These are phyloP conservation scores for Themeda triandra DNA, from an alignment of 176 grass and related monocot genomes.

Conservation along the genomic window DNA sequence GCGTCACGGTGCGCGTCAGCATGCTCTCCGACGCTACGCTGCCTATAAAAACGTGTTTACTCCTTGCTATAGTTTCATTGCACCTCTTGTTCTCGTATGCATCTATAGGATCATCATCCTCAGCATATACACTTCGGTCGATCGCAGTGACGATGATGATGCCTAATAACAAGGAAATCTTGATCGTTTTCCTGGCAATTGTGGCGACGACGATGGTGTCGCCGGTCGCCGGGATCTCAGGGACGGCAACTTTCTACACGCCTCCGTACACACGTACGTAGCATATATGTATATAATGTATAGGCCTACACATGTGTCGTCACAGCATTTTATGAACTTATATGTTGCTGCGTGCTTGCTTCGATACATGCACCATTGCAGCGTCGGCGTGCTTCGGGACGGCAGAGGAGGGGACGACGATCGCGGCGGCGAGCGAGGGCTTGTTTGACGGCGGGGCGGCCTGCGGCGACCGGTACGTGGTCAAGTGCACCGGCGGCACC, in stretches of 20 bases:
- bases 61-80: neutral
- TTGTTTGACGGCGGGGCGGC: slow-evolving; percentile 29
- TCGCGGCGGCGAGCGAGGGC: slow-evolving; percentile 40
- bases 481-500: slow-evolving; percentile 31
- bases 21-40: neutral
- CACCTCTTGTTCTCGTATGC: neutral
- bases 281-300: too few relatives aligned
- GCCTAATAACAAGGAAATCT: neutral
- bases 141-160: neutral
- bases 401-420: slow-evolving; percentile 33
- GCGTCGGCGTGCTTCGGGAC: slow-evolving; percentile 46
- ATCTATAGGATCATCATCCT: neutral
- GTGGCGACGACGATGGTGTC: slow-evolving; percentile 16
- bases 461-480: slow-evolving; percentile 33
- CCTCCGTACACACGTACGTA: slow-evolving; percentile 32
- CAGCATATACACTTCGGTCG: neutral
- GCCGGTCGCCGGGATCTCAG: slow-evolving; percentile 1
- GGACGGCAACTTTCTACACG: slow-evolving; percentile 61
- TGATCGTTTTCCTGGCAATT: neutral
- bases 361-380: neutral
- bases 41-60: neutral
- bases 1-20: too few relatives aligned
- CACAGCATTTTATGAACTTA: too few relatives aligned
- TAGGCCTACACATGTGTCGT: too few relatives aligned
- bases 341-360: too few relatives aligned